phyloP scores from a whole-genome alignment of 345 rosid species.

The Mangifera indica region DNA sequence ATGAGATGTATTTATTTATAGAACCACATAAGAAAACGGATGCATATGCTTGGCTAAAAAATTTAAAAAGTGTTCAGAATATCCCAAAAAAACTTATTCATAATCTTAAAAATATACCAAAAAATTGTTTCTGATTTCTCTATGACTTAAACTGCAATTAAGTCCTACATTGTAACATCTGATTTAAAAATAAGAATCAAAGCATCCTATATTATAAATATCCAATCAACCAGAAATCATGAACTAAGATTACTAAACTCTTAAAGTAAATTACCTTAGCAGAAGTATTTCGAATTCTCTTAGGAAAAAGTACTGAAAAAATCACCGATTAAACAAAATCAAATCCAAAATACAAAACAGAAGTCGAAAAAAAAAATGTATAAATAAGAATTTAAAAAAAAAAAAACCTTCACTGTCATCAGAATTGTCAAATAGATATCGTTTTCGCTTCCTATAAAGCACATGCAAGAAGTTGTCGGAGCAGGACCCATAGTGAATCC shows the following conservation, averaged over 20 bases:
- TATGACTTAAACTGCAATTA: no score
- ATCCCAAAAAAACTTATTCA: no score
- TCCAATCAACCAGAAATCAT: no score
- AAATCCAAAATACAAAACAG: not conserved
- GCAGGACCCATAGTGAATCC: not conserved
- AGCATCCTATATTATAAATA: not conserved
- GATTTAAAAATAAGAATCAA: not conserved
- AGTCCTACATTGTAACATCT: no score
- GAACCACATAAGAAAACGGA: no score
- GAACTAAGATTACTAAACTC: not conserved
- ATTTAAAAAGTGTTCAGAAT: no score
- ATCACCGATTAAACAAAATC: constrained; percentile 9
- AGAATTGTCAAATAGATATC: constrained; percentile 16
- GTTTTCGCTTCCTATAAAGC: constrained; percentile 38
- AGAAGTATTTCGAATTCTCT: constrained; percentile 28
- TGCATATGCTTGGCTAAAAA: no score
- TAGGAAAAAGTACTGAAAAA: constrained; percentile 16
- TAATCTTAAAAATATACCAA: no score
- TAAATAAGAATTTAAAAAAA: not conserved
- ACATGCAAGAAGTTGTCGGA: constrained; percentile 5
- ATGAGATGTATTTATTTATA: no score
- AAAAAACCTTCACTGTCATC: constrained; percentile 17
- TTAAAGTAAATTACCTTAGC: constrained; percentile 30
- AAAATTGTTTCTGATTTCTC: not conserved
- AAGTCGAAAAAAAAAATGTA: not conserved